These are phyloP conservation scores for Byssochlamys sp. DNA, from an alignment of 2,329 filamentous ascomycete genomes.

Conservation along the genomic window DNA sequence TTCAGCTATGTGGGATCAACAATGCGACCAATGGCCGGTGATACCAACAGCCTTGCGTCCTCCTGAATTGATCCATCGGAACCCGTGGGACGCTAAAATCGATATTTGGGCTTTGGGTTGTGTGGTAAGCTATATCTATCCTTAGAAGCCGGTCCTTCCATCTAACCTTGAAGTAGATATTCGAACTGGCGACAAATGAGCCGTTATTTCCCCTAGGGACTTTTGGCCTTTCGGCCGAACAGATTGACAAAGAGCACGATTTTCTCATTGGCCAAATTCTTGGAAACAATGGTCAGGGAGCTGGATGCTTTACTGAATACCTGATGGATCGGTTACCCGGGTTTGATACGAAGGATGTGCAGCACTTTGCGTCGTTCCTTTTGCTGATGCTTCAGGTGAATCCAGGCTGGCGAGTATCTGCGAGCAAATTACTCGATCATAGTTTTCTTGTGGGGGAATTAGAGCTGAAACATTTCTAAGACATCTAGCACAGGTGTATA, in stretches of 20 bases:
- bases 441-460: background rate
- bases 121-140: background rate
- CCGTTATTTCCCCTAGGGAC: background rate
- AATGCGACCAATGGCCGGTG: conserved; percentile 7
- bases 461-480: background rate
- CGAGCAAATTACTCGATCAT: background rate
- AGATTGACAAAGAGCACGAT: background rate
- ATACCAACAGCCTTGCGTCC: conserved; percentile 11
- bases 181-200: background rate
- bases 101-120: conserved; percentile 15
- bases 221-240: background rate
- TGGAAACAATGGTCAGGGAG: background rate
- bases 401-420: background rate
- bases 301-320: background rate
- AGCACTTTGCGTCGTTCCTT: background rate
- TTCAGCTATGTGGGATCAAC: conserved; percentile 3
- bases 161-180: background rate
- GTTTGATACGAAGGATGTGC: background rate
- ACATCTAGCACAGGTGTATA: no score
- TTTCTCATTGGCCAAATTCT: background rate
- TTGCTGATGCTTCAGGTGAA: background rate
- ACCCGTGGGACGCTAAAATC: conserved; percentile 8
- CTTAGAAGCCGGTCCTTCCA: background rate
- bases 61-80: conserved; percentile 10
- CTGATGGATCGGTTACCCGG: background rate